These are phyloP conservation scores for Pythium pyrilobum DNA, from an alignment of 352 stramenopile species.

Conservation along the genomic window DNA sequence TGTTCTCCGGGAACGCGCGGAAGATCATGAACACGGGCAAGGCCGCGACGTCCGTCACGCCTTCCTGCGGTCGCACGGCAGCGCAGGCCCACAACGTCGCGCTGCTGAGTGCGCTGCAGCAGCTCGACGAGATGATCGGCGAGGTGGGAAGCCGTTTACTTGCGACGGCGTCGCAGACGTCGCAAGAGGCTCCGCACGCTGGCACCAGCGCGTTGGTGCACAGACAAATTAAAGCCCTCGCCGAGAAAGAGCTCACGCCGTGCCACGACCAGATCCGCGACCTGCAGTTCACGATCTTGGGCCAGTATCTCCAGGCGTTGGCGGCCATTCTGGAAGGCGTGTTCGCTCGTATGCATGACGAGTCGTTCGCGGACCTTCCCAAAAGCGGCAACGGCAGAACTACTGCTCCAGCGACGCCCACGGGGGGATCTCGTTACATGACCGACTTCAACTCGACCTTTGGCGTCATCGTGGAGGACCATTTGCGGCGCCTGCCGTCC, in stretches of 20 bases:
- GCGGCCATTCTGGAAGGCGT: conserved; percentile 49
- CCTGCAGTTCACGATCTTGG: conserved; percentile 56
- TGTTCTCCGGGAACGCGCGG: conserved; percentile 70
- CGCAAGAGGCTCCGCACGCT: not conserved
- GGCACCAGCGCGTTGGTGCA: conserved; percentile 13
- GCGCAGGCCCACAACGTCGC: conserved; percentile 77
- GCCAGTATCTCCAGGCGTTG: conserved; percentile 66
- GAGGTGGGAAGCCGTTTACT: conserved; percentile 45
- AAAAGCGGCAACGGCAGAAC: conserved; percentile 9
- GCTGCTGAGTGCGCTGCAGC: conserved; percentile 58
- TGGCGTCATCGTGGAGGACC: conserved; percentile 61
- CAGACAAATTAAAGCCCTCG: conserved; percentile 38
- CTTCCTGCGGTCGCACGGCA: conserved; percentile 49
- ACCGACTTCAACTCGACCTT: conserved; percentile 65
- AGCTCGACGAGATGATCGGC: conserved; percentile 59
- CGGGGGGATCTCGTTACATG: conserved; percentile 71
- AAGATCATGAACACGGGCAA: conserved; percentile 70
- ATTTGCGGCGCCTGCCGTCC: conserved; percentile 58
- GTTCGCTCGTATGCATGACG: conserved; percentile 80
- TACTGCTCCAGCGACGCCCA: conserved; percentile 6
- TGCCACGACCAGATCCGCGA: conserved; percentile 48
- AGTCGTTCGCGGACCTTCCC: conserved; percentile 60
- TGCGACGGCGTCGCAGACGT: conserved; percentile 6
- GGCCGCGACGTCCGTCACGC: conserved; percentile 34
- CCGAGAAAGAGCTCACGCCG: conserved; percentile 30